These are phyloP conservation scores for Pseudozyma thailandica DNA, from an alignment of 1,284 basidiomycete species.

Conservation along the genomic window DNA sequence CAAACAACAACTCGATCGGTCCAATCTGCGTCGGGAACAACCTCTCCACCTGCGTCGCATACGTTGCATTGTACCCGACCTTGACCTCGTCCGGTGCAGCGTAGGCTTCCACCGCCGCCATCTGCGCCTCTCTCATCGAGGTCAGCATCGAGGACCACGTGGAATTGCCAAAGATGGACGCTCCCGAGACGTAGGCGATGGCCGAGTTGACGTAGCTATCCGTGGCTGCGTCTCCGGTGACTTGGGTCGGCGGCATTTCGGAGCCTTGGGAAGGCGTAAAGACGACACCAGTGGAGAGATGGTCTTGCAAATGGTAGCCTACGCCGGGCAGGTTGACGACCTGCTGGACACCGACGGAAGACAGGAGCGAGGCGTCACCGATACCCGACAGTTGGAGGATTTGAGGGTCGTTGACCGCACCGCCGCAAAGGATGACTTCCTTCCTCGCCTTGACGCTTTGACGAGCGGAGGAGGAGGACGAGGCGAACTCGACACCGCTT, in stretches of 20 bases:
- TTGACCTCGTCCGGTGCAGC: slow-evolving; percentile 73
- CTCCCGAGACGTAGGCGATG: slow-evolving; percentile 76
- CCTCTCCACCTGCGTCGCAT: slow-evolving; percentile 71
- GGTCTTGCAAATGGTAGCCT: slow-evolving; percentile 69
- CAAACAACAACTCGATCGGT: slow-evolving; percentile 54
- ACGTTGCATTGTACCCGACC: slow-evolving; percentile 76
- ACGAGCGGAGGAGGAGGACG: not conserved
- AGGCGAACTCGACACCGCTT: slow-evolving; percentile 72
- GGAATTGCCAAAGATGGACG: slow-evolving; percentile 70
- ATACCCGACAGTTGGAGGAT: slow-evolving; percentile 71
- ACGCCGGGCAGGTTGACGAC: slow-evolving; percentile 67
- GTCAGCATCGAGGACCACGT: slow-evolving; percentile 27
- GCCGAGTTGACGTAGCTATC: slow-evolving; percentile 77
- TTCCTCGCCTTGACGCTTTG: slow-evolving; percentile 63
- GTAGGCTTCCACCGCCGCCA: slow-evolving; percentile 53
- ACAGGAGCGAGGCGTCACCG: slow-evolving; percentile 73
- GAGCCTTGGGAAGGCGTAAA: slow-evolving; percentile 62
- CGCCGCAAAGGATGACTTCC: slow-evolving; percentile 70
- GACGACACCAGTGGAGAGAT: slow-evolving; percentile 43
- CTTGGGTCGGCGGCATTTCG: slow-evolving; percentile 50
- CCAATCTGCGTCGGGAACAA: slow-evolving; percentile 64
- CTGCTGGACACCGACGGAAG: slow-evolving; percentile 53
- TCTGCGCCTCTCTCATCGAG: no score
- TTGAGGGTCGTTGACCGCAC: slow-evolving; percentile 69
- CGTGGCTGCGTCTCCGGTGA: slow-evolving; percentile 69